Base-by-base conservation (phyloP, 2,329 filamentous ascomycete genomes). In the Westerdykella ornata region DNA sequence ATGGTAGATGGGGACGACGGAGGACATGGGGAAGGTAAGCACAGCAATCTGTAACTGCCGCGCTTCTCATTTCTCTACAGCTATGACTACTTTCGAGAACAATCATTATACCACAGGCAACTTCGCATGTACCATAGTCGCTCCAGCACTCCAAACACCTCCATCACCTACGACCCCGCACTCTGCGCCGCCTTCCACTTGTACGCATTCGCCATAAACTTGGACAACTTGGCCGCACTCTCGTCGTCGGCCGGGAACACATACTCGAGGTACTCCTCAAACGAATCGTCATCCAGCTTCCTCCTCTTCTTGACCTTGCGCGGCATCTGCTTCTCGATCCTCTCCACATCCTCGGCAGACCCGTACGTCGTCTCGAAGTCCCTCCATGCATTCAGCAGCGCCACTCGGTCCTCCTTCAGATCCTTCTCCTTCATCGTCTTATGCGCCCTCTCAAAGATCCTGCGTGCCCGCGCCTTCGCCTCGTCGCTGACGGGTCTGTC, bases 201-300 rank as follows among this genome's bases (percentile, higher is more conserved):
- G 65, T 88, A 82, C 43, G 90, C 89, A 77, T 84, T 84, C 47
- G 86, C 82, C 69, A 96, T 71, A 64, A 97, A 73, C 63, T 85
- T 87, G 38, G 85, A 85, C 66, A 96, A 71, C 57, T 86, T 89
- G 52, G 84, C 84, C 42, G 84, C 84, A 62, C 87, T 84, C 69
- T 87, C 80, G 65, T 96, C 89, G 70, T 97, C 92, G 4, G 87
- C 88, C 1, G 92, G 92, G 79, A 98, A 98, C 26, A 98, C 80
- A 57, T 94, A 97, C 66, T 97, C 92, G 69, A 92, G 80, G 67
- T 95, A 97, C 71, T 98, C 92, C 74, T 98, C 88, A 72, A 88
- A 96, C 29, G 80, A 82, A 64, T 92, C 89, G 68, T 96, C 90
- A 62, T 94, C 89, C 65, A 95, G 68, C 76, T 82, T 88, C 66